Conservation (phyloP, 2,329 filamentous ascomycete genomes). For the Penicillium hesseltinei region DNA sequence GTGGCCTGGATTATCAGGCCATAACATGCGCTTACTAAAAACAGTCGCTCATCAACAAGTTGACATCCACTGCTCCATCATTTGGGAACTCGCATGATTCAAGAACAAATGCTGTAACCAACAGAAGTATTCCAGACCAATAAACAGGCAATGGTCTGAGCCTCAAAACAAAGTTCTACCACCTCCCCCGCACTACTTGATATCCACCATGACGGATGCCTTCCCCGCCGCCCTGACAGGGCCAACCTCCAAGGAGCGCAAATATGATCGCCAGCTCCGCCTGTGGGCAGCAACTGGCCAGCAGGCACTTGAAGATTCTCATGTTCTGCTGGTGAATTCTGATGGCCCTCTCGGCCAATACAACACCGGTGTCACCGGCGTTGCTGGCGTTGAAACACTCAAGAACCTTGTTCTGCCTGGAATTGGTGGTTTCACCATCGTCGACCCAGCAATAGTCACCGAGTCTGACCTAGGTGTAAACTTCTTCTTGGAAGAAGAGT, state of each 20-base stretch:
- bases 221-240: constrained; percentile 40
- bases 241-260: constrained; percentile 64
- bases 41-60: constrained; percentile 1
- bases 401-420: constrained; percentile 97
- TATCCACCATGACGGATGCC: constrained; percentile 35
- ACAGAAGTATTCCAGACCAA: not conserved
- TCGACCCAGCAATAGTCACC: constrained; percentile 72
- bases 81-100: not conserved
- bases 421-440: constrained; percentile 87
- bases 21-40: constrained; percentile 1
- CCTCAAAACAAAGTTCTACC: not conserved
- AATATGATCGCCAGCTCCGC: constrained; percentile 92
- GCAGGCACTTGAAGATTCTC: constrained; percentile 81
- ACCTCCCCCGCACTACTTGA: not conserved
- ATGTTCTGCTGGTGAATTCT: constrained; percentile 87
- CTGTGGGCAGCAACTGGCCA: constrained; percentile 94
- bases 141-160: not conserved
- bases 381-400: constrained; percentile 83
- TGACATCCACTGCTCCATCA: constrained; percentile 2
- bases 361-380: constrained; percentile 62
- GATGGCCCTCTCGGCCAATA: constrained; percentile 39
- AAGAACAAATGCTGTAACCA: not conserved
- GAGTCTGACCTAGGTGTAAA: constrained; percentile 89
- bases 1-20: not conserved
- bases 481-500: constrained; percentile 85